phyloP scores from a whole-genome alignment of 148 eudicot genomes.

The Limonium bicolor region DNA sequence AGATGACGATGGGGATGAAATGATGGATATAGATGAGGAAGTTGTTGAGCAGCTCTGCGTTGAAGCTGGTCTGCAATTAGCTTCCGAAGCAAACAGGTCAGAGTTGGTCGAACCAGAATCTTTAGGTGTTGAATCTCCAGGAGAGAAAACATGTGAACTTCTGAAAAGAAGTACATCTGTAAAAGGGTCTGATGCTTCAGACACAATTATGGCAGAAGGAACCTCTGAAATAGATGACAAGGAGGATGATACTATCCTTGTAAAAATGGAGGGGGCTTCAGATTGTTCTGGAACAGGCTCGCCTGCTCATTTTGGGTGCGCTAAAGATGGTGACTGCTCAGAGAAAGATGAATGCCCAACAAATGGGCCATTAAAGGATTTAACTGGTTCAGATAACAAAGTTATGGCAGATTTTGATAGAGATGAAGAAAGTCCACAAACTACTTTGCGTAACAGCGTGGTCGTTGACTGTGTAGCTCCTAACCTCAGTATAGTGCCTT shows the following conservation, averaged over 20 bases:
- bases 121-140: too few relatives aligned
- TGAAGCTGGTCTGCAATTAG: slow-evolving; percentile 18
- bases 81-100: background rate
- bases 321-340: too few relatives aligned
- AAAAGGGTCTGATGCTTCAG: slow-evolving; percentile 32
- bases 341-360: too few relatives aligned
- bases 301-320: too few relatives aligned
- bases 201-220: slow-evolving; percentile 63
- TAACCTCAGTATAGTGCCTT: slow-evolving; percentile 19
- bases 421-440: slow-evolving; percentile 6
- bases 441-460: slow-evolving; percentile 10
- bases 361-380: too few relatives aligned
- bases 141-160: too few relatives aligned
- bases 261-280: slow-evolving; percentile 4
- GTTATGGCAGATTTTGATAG: slow-evolving; percentile 3
- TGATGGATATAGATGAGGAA: slow-evolving; percentile 83
- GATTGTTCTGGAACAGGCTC: too few relatives aligned
- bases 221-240: slow-evolving; percentile 31
- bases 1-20: slow-evolving; percentile 81
- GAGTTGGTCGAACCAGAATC: too few relatives aligned
- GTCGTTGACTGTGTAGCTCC: slow-evolving; percentile 15
- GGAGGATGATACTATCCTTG: slow-evolving; percentile 13
- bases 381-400: slow-evolving; percentile 6
- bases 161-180: too few relatives aligned
- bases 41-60: slow-evolving; percentile 27